These are phyloP conservation scores for Melocanna baccifera DNA, from an alignment of 176 grass and related monocot genomes.

Conservation along the genomic window DNA sequence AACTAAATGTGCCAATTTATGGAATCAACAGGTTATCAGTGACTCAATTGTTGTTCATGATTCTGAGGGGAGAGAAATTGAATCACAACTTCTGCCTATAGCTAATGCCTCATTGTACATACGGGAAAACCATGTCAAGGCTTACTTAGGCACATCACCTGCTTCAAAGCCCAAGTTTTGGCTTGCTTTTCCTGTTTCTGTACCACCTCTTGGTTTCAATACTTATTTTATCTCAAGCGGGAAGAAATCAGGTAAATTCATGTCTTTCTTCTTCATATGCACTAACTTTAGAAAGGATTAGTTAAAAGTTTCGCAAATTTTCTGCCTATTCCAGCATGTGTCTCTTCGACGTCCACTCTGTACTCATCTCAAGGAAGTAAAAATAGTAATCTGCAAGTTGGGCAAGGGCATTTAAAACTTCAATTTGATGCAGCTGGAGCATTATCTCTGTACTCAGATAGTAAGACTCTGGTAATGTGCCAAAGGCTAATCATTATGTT, in stretches of 20 bases:
- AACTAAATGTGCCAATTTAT: constrained; percentile 30
- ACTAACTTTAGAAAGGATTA: neutral
- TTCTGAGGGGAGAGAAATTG: constrained; percentile 81
- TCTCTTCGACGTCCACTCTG: constrained; percentile 48
- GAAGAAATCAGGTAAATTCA: constrained; percentile 61
- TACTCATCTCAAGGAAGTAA: constrained; percentile 56
- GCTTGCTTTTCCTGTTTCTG: constrained; percentile 78
- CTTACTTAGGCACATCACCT: constrained; percentile 54
- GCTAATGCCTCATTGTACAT: constrained; percentile 47
- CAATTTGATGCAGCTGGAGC: constrained; percentile 49
- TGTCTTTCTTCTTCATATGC: constrained; percentile 19
- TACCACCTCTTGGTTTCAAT: constrained; percentile 78
- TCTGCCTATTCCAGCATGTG: constrained; percentile 51
- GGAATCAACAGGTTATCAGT: constrained; percentile 60
- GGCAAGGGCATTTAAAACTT: constrained; percentile 76
- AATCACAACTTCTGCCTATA: constrained; percentile 85
- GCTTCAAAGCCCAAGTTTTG: constrained; percentile 74
- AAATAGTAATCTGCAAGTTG: constrained; percentile 51
- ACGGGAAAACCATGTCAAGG: constrained; percentile 67
- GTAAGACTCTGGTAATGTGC: constrained; percentile 58
- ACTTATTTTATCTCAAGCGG: constrained; percentile 78
- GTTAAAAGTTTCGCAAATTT: neutral
- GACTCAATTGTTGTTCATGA: constrained; percentile 76
- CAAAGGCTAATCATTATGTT: neutral
- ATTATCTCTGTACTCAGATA: constrained; percentile 60